Conservation (phyloP, 2,329 filamentous ascomycete genomes). For the Aspergillus pseudotamarii region DNA sequence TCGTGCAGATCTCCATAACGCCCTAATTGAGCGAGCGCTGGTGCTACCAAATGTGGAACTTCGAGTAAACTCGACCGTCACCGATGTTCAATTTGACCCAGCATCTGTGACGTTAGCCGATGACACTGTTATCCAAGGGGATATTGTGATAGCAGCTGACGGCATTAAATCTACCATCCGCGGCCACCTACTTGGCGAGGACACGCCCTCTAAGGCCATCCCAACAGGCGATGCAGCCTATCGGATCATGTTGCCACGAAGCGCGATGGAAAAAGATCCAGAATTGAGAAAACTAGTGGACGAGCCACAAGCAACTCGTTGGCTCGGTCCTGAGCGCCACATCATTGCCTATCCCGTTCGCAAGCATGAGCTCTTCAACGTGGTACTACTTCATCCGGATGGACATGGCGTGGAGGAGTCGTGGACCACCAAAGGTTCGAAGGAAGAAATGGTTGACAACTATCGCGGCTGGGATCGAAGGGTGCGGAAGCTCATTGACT, state of each 20-base stretch:
- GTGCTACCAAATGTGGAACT: constrained; percentile 34
- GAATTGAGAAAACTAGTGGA: constrained; percentile 70
- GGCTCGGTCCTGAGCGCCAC: constrained; percentile 75
- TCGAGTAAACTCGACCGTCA: constrained; percentile 32
- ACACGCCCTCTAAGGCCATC: constrained; percentile 24
- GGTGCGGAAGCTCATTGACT: constrained; percentile 60
- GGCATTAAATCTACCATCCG: constrained; percentile 56
- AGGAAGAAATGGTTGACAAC: constrained; percentile 63
- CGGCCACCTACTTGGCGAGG: constrained; percentile 39
- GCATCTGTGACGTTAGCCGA: constrained; percentile 32
- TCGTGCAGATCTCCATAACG: constrained; percentile 40
- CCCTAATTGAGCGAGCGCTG: constrained; percentile 32
- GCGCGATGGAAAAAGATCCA: constrained; percentile 67
- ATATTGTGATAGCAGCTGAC: constrained; percentile 57
- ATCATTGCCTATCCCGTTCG: constrained; percentile 78
- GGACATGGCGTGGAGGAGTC: constrained; percentile 62
- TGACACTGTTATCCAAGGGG: constrained; percentile 37
- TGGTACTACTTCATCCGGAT: constrained; percentile 65
- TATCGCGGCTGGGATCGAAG: constrained; percentile 64
- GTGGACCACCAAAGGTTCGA: constrained; percentile 66
- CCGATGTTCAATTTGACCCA: constrained; percentile 29
- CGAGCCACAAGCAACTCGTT: constrained; percentile 68
- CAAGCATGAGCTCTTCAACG: constrained; percentile 66
- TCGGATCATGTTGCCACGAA: constrained; percentile 73
- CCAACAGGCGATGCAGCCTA: constrained; percentile 74